Evolutionary conservation across 805 yeast species (phyloP).

Genomic region (Metschnikowia henanensis): DNA sequence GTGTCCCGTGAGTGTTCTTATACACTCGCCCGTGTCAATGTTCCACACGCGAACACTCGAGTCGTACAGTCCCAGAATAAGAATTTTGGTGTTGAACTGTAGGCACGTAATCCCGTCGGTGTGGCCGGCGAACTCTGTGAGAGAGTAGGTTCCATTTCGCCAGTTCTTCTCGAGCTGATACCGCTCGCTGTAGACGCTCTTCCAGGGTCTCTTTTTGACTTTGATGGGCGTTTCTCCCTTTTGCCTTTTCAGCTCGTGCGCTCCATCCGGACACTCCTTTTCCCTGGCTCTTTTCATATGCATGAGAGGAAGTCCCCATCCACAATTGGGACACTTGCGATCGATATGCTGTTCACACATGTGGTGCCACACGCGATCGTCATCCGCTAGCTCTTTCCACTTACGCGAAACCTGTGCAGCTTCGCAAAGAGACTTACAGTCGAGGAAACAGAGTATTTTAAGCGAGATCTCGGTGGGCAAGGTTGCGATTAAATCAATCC

Average conservation of each 20-base stretch:
- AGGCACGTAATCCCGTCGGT: constrained; percentile 86
- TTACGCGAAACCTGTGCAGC: constrained; percentile 90
- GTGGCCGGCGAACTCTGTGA: constrained; percentile 74
- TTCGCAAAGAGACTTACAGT: constrained; percentile 88
- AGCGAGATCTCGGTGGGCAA: constrained; percentile 85
- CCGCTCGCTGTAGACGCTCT: constrained; percentile 88
- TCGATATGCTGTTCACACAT: constrained; percentile 99
- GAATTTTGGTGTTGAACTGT: constrained; percentile 70
- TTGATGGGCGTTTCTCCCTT: constrained; percentile 6
- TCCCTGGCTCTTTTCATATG: constrained; percentile 79
- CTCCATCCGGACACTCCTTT: constrained; percentile 22
- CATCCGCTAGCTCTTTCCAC: constrained; percentile 92
- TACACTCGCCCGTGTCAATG: constrained; percentile 70
- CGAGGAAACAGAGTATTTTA: constrained; percentile 84
- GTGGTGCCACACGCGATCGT: constrained; percentile 96
- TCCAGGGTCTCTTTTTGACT: constrained; percentile 76
- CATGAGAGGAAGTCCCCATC: constrained; percentile 97
- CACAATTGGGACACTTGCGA: constrained; percentile 95
- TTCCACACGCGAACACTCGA: constrained; percentile 94
- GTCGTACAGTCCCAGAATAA: constrained; percentile 93
- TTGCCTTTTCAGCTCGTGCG: constrained; percentile 11
- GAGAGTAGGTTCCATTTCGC: constrained; percentile 76
- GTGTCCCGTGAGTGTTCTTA: constrained; percentile 86
- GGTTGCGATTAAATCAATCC: constrained; percentile 84
- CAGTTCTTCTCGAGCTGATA: constrained; percentile 91